Evolutionary conservation across 305 asterid genomes (phyloP).

Genomic region (Fraxinus baroniana): DNA sequence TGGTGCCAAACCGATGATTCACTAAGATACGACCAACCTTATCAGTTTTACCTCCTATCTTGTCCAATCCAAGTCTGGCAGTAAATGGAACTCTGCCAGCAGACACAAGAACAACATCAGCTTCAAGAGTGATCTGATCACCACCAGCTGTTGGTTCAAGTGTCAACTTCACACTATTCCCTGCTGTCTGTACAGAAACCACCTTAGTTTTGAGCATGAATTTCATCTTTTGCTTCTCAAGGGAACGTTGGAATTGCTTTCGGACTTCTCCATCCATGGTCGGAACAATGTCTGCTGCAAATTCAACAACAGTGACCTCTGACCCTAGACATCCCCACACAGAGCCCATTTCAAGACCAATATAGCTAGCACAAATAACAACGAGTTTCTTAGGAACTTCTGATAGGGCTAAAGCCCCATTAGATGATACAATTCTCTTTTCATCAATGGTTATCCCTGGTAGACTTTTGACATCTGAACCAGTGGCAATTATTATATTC

Average conservation of each 20-base stretch:
- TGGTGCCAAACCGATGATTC: constrained; percentile 62
- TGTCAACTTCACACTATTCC: constrained; percentile 65
- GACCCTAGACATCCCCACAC: constrained; percentile 98
- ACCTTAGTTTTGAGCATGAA: constrained; percentile 93
- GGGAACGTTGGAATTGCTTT: constrained; percentile 81
- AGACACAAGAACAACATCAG: constrained; percentile 94
- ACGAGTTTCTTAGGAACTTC: constrained; percentile 67
- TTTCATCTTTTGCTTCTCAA: constrained; percentile 96
- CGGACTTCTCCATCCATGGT: constrained; percentile 85
- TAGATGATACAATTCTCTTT: constrained; percentile 62
- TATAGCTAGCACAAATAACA: constrained; percentile 52
- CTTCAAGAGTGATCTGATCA: constrained; percentile 71
- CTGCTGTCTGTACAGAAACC: constrained; percentile 73
- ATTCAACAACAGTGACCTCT: constrained; percentile 89
- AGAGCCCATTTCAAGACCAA: constrained; percentile 89
- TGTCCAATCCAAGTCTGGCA: constrained; percentile 73
- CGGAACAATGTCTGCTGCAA: constrained; percentile 83
- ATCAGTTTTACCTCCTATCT: constrained; percentile 83
- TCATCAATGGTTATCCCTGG: constrained; percentile 71
- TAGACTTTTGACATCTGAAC: constrained; percentile 69
- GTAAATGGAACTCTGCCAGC: constrained; percentile 89
- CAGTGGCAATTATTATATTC: constrained; percentile 72
- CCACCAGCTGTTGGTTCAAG: constrained; percentile 95
- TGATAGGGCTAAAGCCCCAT: constrained; percentile 60
- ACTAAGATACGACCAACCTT: constrained; percentile 79